These are phyloP conservation scores for Phytopythium delawarense DNA, from an alignment of 352 stramenopile genomes.

Conservation along the genomic window DNA sequence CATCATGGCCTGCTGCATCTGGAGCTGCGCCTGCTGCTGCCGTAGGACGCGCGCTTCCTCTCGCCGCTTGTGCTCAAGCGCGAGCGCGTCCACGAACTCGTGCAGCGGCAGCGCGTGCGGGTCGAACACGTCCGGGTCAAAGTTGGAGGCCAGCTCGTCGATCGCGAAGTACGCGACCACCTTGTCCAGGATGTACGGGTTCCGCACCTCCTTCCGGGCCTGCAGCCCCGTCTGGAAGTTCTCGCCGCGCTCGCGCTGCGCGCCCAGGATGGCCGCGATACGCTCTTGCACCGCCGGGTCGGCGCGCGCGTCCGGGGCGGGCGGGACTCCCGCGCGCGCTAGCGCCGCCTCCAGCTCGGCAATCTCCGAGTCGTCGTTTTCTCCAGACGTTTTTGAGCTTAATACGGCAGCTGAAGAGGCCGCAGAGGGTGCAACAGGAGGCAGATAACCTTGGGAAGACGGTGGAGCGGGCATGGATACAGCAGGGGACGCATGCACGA, in stretches of 20 bases:
- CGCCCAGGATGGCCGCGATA: slow-evolving; percentile 53
- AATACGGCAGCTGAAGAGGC: neutral
- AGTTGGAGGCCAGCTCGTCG: slow-evolving; percentile 78
- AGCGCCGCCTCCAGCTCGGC: slow-evolving; percentile 34
- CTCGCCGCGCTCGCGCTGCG: slow-evolving; percentile 27
- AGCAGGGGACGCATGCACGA: neutral
- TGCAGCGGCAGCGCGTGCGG: slow-evolving; percentile 60
- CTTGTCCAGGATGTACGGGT: slow-evolving; percentile 85
- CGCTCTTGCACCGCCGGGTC: slow-evolving; percentile 48
- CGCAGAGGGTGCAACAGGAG: neutral
- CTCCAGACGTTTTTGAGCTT: neutral
- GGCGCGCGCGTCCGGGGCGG: slow-evolving; percentile 16
- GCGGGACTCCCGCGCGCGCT: slow-evolving; percentile 34
- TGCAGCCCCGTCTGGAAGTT: slow-evolving; percentile 70
- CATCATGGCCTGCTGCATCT: slow-evolving; percentile 19
- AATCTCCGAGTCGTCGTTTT: slow-evolving; percentile 19
- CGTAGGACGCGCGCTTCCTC: slow-evolving; percentile 30
- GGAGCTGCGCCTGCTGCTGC: slow-evolving; percentile 32
- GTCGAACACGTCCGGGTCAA: slow-evolving; percentile 58
- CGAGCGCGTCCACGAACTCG: slow-evolving; percentile 63
- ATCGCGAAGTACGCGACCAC: slow-evolving; percentile 86
- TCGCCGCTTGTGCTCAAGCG: slow-evolving; percentile 58
- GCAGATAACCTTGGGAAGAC: neutral
- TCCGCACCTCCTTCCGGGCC: slow-evolving; percentile 81
- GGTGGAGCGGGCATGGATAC: neutral